Percentiles rank a stretch among this genome's conserved stretches.
Conservation (phyloP, 805 yeast species). For the Groenewaldozyma salmanticensis region DNA sequence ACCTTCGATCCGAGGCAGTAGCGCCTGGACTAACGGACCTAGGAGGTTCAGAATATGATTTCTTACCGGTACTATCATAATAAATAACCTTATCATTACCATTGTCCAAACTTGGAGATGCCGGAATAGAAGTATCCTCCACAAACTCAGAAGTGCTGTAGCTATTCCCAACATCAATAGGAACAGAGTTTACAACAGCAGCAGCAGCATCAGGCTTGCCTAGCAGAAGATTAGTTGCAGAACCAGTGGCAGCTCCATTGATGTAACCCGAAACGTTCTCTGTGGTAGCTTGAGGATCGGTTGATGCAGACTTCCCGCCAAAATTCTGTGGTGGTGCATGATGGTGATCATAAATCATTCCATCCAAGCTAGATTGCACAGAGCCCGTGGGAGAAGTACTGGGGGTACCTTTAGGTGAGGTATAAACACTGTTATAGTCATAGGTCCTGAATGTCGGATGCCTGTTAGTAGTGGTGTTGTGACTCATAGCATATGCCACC, state of each 20-base stretch:
- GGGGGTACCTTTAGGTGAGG: constrained; percentile 16
- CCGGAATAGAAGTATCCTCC: constrained; percentile 4
- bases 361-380: background rate
- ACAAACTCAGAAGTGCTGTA: constrained; percentile 5
- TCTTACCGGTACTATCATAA: background rate
- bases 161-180: constrained; percentile 1
- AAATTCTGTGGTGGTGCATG: background rate
- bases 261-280: background rate
- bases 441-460: constrained; percentile 16
- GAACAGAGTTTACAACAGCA: background rate
- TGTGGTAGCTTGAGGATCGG: background rate
- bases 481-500: constrained; percentile 47
- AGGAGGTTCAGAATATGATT: too few species aligned
- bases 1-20: too few species aligned
- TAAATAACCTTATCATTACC: background rate
- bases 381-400: constrained; percentile 10
- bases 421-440: constrained; percentile 21
- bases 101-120: background rate
- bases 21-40: too few species aligned
- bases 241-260: background rate
- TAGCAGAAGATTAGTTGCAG: background rate
- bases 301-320: background rate
- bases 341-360: background rate
- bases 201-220: background rate
- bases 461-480: constrained; percentile 42